Evolutionary conservation across 2,329 filamentous ascomycete genomes (phyloP), one percentile per base, ranked within the genome.

Genomic region (Colletotrichum plurivorum): DNA sequence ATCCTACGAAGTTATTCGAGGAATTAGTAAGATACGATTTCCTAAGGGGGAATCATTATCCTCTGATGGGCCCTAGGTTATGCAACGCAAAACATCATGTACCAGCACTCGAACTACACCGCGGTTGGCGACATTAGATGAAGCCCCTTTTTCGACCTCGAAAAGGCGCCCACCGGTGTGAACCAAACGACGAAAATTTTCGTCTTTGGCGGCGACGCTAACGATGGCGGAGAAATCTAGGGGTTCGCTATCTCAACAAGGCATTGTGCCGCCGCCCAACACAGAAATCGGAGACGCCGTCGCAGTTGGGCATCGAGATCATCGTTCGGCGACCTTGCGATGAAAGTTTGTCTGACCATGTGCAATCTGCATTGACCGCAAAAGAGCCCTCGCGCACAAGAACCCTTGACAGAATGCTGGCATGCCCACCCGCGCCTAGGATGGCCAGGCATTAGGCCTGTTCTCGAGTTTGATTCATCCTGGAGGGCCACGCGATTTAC

Each of bases 241-340:
- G 66, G 67, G 55, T n/a, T 52, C 61, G 36, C 43, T 41, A 39
- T 56, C 45, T 46, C 43, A 66, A 60, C 43, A 56, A 61, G 51
- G 51, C 62, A 60, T 69, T 60, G 48, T 69, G 43, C 52, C n/a
- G 54, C 25, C 22, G 57, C 22, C 36, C 16, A 22, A 60, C 49
- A 60, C 22, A 25, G 39, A 55, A 55, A 52, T 60, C 55, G 62
- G 62, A 52, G 39, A 56, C 52, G 51, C 63, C 63, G 67, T 59
- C 25, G 52, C 20, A 52, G 68, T 71, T 69, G 65, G 69, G 69
- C 69, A 71, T 48, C 60, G 61, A 71, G 69, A 71, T 71, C 69
- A 69, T 46, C 68, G 46, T 22, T 39, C n/a, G 16, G 20, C 36
- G 62, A 61, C 67, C 67, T 48, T 46, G 67, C 67, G 62, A 61